Base-by-base conservation (phyloP, 805 yeast species). In the Metschnikowia dekortorum region DNA sequence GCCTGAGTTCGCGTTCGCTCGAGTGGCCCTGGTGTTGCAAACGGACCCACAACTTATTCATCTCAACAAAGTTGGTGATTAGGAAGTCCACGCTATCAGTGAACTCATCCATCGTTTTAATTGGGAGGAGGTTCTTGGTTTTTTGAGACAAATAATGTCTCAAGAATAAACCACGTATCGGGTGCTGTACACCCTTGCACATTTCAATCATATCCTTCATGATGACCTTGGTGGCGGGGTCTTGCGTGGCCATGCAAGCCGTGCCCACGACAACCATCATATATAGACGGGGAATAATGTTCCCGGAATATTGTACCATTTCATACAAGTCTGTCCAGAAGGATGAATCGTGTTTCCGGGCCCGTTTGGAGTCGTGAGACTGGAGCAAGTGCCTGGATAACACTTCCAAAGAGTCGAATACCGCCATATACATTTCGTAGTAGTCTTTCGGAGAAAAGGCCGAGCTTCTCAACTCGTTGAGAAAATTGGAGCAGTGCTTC, bases 41-140 rank as follows among this genome's bases (percentile, higher is more conserved):
- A 46, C 99, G 79, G 4, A 94, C 98, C 99, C 99, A 94, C 43
- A 94, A 75, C 67, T 94, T 94, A 72, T 94, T 94, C 99, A 94
- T 94, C 66, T 94, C 99, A 50, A 92, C 83, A 65, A 94, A 94
- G 65, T 94, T 94, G 16, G 88, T 81, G 47, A 89, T 77, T 34
- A 91, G 80, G 62, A 91, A 92, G 51, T 84, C 82, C 39, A 89
- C 85, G 2, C 91, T 82, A 54, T 85, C 90, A 44, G 78, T 71
- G 44, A 85, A 71, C 57, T 79, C 80, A 58, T 36, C 62, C 30
- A 57, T 59, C 33, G 55, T 65, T 9, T 59, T 48, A 44, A 73
- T 54, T 8, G 87, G 87, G 50, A 85, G 66, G 54, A 80, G 69
- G 61, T 82, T 84, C 52, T 90, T 86, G 13, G 89, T 85, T 57